Percentiles rank a stretch among this genome's conserved stretches.
phyloP scores from a whole-genome alignment of 1,284 basidiomycete species.

The Malassezia globosa region DNA sequence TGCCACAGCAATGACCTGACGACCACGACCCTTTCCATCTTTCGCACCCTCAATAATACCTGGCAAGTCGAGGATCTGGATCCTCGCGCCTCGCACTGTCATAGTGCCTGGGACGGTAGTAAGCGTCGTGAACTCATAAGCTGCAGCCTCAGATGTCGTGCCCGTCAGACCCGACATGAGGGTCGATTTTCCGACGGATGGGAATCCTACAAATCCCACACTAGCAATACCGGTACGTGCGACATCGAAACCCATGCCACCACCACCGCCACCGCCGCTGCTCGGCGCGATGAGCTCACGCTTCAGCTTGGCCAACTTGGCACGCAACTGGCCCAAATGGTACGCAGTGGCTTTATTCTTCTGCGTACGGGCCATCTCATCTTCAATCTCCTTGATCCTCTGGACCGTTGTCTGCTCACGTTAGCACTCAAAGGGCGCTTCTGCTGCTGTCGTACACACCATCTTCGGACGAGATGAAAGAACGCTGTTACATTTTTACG shows the following conservation, averaged over 20 bases:
- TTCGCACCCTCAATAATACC: constrained; percentile 99
- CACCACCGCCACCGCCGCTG: constrained; percentile 67
- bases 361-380: constrained; percentile 52
- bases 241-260: constrained; percentile 67
- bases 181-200: constrained; percentile 62
- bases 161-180: constrained; percentile 93
- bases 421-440: not conserved
- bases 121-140: constrained; percentile 82
- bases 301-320: constrained; percentile 92
- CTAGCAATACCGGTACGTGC: constrained; percentile 88
- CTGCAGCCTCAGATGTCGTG: constrained; percentile 92
- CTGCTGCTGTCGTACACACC: constrained; percentile 5
- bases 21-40: constrained; percentile 92
- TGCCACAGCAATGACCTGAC: constrained; percentile 86
- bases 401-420: constrained; percentile 28
- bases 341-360: constrained; percentile 76
- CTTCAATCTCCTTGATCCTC: constrained; percentile 46
- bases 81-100: constrained; percentile 75
- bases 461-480: constrained; percentile 10
- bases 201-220: constrained; percentile 57
- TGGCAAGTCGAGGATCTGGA: constrained; percentile 58
- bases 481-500: not conserved
- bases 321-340: constrained; percentile 91
- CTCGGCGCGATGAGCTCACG: constrained; percentile 80
- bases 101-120: constrained; percentile 84